Evolutionary conservation across 75 land plant species (phyloP).

Genomic region (Selaginella tamariscina): DNA sequence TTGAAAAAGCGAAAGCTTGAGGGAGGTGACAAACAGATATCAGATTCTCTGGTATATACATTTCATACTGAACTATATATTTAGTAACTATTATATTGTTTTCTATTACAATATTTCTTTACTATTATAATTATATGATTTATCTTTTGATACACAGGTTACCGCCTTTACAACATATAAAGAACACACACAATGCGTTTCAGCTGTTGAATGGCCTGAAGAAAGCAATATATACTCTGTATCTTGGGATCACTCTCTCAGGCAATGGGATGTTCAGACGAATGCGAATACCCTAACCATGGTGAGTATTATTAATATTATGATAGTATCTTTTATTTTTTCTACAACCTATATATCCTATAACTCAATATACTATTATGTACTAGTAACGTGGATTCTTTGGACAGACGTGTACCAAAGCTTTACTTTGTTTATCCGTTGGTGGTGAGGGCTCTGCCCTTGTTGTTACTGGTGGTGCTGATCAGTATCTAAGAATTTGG

Average conservation of each 20-base stretch:
- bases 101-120: background rate
- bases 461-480: slow-evolving; percentile 81
- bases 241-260: slow-evolving; percentile 90
- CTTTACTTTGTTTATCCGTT: slow-evolving; percentile 57
- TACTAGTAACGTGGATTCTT: background rate
- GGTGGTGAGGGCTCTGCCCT: slow-evolving; percentile 73
- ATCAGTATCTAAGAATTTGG: slow-evolving; percentile 67
- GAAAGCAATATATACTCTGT: slow-evolving; percentile 50
- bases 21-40: background rate
- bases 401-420: slow-evolving; percentile 60
- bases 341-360: background rate
- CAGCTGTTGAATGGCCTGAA: slow-evolving; percentile 64
- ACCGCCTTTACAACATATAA: slow-evolving; percentile 46
- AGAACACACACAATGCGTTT: slow-evolving; percentile 77
- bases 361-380: background rate
- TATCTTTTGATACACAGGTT: too few species aligned
- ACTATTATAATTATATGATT: too few species aligned
- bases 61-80: slow-evolving; percentile 15
- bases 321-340: too few species aligned
- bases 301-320: slow-evolving; percentile 35
- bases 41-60: too few species aligned
- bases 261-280: slow-evolving; percentile 83
- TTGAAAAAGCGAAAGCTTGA: slow-evolving; percentile 49
- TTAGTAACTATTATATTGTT: slow-evolving; percentile 6
- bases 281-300: slow-evolving; percentile 44